phyloP scores from a whole-genome alignment of 2,329 filamentous ascomycete species.

The Penicillium capsulatum region DNA sequence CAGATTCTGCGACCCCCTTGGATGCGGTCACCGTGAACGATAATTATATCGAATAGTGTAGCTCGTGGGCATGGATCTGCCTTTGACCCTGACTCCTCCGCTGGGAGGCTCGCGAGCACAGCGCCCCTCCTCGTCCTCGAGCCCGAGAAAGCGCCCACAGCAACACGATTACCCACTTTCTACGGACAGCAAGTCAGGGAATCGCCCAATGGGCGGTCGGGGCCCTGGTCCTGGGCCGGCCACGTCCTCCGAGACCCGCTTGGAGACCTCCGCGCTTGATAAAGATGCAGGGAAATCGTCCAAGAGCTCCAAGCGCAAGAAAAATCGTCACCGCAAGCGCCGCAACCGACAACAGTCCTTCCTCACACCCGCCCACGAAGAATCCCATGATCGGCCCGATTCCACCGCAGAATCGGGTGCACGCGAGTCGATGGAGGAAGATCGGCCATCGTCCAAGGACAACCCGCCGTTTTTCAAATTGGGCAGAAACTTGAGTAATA shows the following conservation, averaged over 20 bases:
- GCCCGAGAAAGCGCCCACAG: constrained; percentile 13
- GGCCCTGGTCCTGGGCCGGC: constrained; percentile 11
- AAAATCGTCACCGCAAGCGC: constrained; percentile 74
- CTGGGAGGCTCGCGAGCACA: constrained; percentile 7
- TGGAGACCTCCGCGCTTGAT: constrained; percentile 18
- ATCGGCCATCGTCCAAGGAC: constrained; percentile 25
- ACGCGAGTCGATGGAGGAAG: constrained; percentile 28
- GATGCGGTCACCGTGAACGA: too few relatives aligned
- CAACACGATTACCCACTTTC: constrained; percentile 19
- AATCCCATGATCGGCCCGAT: constrained; percentile 48
- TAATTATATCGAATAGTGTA: not conserved
- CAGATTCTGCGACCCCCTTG: not conserved
- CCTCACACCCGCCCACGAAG: constrained; percentile 54
- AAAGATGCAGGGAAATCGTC: constrained; percentile 18
- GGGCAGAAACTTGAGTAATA: constrained; percentile 65
- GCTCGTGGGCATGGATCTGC: constrained; percentile 10
- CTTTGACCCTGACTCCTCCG: constrained; percentile 11
- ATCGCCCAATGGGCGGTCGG: constrained; percentile 19
- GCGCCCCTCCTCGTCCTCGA: constrained; percentile 12
- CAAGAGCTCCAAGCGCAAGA: constrained; percentile 48
- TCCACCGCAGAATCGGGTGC: constrained; percentile 44
- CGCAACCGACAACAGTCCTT: constrained; percentile 79
- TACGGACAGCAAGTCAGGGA: constrained; percentile 17
- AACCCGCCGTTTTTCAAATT: constrained; percentile 52
- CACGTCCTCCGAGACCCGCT: constrained; percentile 20